Percentiles rank a stretch among this genome's conserved stretches.
phyloP scores from a whole-genome alignment of 2,329 filamentous ascomycete genomes.

The Stemphylium lycopersici region DNA sequence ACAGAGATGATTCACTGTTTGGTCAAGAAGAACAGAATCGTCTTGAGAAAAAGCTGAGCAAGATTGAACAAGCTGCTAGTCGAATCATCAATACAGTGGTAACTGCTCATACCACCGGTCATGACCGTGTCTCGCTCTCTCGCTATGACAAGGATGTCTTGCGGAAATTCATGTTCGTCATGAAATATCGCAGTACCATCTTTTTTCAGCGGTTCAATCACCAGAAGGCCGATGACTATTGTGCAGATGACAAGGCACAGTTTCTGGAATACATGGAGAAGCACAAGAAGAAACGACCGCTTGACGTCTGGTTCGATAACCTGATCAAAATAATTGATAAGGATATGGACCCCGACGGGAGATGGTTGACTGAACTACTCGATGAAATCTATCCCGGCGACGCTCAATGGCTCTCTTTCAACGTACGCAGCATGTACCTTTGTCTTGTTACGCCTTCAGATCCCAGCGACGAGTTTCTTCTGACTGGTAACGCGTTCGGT shows the following conservation, averaged over 20 bases:
- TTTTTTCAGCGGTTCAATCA: constrained; percentile 49
- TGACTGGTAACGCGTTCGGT: background rate
- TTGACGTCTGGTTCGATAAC: constrained; percentile 47
- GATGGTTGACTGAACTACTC: constrained; percentile 35
- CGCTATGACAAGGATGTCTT: constrained; percentile 47
- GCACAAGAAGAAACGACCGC: constrained; percentile 34
- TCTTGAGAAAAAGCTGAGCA: background rate
- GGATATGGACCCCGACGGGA: constrained; percentile 3
- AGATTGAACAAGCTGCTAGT: background rate
- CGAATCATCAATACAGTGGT: constrained; percentile 15
- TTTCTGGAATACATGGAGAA: constrained; percentile 42
- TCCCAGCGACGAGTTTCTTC: background rate
- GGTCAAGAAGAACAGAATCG: background rate
- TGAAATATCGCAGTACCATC: constrained; percentile 52
- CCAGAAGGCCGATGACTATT: constrained; percentile 43
- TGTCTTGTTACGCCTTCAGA: background rate
- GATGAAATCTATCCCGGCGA: too few relatives aligned
- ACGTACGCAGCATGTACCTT: too few relatives aligned
- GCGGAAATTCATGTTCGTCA: constrained; percentile 56
- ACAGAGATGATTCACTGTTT: background rate
- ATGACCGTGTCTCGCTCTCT: constrained; percentile 34
- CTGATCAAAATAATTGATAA: constrained; percentile 34
- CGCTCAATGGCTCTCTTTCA: too few relatives aligned
- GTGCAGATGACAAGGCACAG: constrained; percentile 24
- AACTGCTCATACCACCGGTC: constrained; percentile 14